Evolutionary conservation across 2,329 filamentous ascomycete genomes (phyloP).

Genomic region (Canariomyces notabilis): DNA sequence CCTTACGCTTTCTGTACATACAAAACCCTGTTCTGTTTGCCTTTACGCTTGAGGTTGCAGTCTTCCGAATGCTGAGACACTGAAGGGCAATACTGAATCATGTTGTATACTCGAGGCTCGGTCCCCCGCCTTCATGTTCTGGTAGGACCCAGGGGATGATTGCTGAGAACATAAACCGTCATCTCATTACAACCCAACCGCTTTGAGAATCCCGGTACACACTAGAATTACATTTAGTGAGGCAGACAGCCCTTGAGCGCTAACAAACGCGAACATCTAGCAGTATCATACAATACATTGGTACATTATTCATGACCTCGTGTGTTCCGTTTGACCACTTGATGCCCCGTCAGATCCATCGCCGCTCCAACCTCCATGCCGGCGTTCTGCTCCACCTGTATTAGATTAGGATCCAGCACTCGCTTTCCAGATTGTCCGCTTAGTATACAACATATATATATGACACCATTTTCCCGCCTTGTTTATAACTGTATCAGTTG

Average conservation of each 20-base stretch:
- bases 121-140: no score
- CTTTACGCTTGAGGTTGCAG: no score
- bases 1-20: no score
- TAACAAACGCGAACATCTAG: conserved; percentile 3
- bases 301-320: conserved; percentile 13
- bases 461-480: background rate
- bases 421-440: conserved; percentile 2
- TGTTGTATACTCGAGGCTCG: no score
- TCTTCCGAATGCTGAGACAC: no score
- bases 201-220: no score
- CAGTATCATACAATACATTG: conserved; percentile 4
- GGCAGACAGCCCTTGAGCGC: background rate
- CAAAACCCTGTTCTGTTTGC: no score
- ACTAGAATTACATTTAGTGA: conserved; percentile 10
- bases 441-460: conserved; percentile 12
- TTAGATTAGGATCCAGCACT: conserved; percentile 14
- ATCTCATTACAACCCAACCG: no score
- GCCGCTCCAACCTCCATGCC: background rate
- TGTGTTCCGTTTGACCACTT: conserved; percentile 13
- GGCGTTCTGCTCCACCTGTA: conserved; percentile 1
- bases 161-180: no score
- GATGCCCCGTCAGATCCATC: background rate
- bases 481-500: background rate
- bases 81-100: no score
- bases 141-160: no score